Base-by-base conservation (phyloP, 768 basidiomycete species). In the Phaffia tasmanica region DNA sequence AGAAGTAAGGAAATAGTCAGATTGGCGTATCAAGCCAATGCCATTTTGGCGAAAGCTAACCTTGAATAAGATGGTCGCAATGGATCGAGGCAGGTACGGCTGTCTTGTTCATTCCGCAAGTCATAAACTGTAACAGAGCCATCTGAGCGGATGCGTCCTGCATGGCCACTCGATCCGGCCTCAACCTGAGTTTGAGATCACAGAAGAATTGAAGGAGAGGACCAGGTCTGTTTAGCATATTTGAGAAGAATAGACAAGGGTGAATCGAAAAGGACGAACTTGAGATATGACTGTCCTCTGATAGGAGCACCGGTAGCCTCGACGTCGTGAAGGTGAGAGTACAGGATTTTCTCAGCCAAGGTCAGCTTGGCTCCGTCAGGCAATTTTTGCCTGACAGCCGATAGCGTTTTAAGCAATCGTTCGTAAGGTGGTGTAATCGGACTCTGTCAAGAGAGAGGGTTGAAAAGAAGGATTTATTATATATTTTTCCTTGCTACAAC, bases 1-100 rank as follows among this genome's bases (percentile, higher is more conserved):
- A 15, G 32, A 32, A 11, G n/a, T 5, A 32, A n/a, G 35, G 53
- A 32, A 29, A 16, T 32, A 46, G 18, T 11, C 35, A 15, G 21
- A n/a, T 32, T 3, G 35, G 35, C 4, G 11, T 42, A 11, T 42
- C 35, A 42, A 11, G 11, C 4, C 35, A 42, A 42, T 11, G 35
- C 35, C 35, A 11, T 4, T 42, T 11, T 42, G 11, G 11, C n/a
- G 19, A 42, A 47, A 1, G 53, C 62, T 23, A 1, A 68, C 62
- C 95, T 76, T 92, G 90, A 66, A 99, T 97, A 55, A 99, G 81
- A 77, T 99, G 95, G 74, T 99, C 95, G 73, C 95, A 99, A 76
- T 99, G 95, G 70, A 99, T 95, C 70, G 77, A 78, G 7, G 78
- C 76, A 2, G 80, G 79, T 1, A 97, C 94, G 19, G 88, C 88